phyloP scores from a whole-genome alignment of 441 rosid genomes.

The Manihot esculenta region DNA sequence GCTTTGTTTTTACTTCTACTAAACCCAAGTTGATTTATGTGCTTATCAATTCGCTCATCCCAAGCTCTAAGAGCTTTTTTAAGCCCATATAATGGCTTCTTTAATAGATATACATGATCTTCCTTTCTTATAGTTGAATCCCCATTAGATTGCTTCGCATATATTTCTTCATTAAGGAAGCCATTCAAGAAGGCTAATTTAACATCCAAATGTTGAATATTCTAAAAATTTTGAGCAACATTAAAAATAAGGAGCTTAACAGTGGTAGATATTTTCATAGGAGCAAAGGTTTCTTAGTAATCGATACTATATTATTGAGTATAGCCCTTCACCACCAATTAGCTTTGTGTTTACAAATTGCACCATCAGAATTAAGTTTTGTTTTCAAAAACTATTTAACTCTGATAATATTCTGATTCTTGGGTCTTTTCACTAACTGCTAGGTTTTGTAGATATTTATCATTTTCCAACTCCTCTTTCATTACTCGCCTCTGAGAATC shows the following conservation, averaged over 20 bases:
- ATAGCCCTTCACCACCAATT: neutral
- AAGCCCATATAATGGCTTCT: conserved; percentile 1
- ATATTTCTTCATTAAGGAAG: neutral
- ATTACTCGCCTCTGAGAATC: neutral
- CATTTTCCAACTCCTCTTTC: neutral
- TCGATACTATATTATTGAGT: neutral
- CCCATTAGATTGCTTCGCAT: neutral
- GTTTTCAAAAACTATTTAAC: neutral
- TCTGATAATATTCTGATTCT: neutral
- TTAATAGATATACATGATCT: neutral
- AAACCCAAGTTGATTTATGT: neutral
- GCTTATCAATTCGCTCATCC: neutral
- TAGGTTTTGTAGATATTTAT: neutral
- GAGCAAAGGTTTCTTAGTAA: too few species aligned
- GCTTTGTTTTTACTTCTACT: neutral
- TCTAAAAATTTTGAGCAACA: neutral
- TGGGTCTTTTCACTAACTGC: neutral
- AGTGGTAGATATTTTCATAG: too few species aligned
- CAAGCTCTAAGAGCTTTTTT: neutral
- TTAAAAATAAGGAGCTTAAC: too few species aligned
- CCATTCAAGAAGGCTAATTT: conserved; percentile 14
- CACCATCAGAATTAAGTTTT: neutral
- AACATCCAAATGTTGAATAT: neutral
- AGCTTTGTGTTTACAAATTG: neutral
- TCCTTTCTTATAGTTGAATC: neutral